Evolutionary conservation across 2,329 filamentous ascomycete genomes (phyloP).

Genomic region (Anthostomella pinea): DNA sequence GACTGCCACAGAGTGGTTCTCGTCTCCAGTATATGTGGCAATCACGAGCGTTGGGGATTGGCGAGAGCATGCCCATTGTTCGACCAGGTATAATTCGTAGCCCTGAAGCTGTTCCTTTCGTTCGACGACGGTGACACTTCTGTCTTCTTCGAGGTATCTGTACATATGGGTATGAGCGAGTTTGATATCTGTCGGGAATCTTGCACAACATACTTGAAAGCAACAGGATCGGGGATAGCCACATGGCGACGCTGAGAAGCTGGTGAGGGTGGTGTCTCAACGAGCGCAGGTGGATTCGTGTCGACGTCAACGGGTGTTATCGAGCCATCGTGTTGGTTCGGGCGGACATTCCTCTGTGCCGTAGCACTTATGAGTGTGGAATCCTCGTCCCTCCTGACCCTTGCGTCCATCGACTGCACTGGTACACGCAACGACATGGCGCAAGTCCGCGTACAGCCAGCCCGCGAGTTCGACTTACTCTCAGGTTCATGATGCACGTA

Average conservation of each 20-base stretch:
- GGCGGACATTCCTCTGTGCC: constrained; percentile 26
- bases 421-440: constrained; percentile 33
- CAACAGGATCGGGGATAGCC: constrained; percentile 58
- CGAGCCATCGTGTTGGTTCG: constrained; percentile 24
- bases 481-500: constrained; percentile 22
- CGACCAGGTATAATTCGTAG: constrained; percentile 91
- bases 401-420: constrained; percentile 29
- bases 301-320: constrained; percentile 16
- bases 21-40: constrained; percentile 87
- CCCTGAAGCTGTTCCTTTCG: constrained; percentile 68
- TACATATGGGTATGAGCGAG: not conserved
- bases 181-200: not conserved
- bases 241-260: constrained; percentile 41
- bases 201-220: constrained; percentile 45
- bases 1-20: constrained; percentile 72
- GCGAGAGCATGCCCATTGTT: constrained; percentile 96
- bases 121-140: constrained; percentile 70
- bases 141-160: constrained; percentile 82
- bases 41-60: constrained; percentile 88
- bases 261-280: constrained; percentile 24
- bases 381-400: constrained; percentile 38
- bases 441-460: constrained; percentile 23
- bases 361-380: constrained; percentile 32
- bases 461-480: constrained; percentile 15
- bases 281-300: constrained; percentile 6